These are phyloP conservation scores for Ophiosphaerella herpotricha DNA, from an alignment of 2,329 filamentous ascomycete genomes.

Conservation along the genomic window DNA sequence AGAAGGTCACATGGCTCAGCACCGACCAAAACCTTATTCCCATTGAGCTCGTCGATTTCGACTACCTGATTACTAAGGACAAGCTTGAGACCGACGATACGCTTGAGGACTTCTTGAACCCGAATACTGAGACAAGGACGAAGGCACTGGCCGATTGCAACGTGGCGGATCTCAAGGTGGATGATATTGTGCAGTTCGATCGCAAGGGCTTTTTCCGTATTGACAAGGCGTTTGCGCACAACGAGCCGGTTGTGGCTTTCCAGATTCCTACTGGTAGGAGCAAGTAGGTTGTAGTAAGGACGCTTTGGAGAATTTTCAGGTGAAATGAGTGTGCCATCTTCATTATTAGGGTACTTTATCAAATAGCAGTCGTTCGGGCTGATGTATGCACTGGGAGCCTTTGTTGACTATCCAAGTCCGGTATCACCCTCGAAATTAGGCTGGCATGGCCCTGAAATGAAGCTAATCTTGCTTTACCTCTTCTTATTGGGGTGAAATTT, in stretches of 20 bases:
- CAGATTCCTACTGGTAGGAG: slow-evolving; percentile 71
- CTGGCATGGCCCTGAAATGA: too few species aligned
- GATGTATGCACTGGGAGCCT: too few species aligned
- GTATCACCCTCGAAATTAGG: too few species aligned
- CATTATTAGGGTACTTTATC: too few species aligned
- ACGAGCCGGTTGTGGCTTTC: slow-evolving; percentile 67
- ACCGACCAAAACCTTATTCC: slow-evolving; percentile 76
- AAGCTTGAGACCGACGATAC: slow-evolving; percentile 84
- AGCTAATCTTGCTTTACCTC: too few species aligned
- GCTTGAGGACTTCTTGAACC: slow-evolving; percentile 81
- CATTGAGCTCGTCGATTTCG: slow-evolving; percentile 90
- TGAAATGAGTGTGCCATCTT: too few species aligned
- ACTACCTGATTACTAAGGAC: slow-evolving; percentile 94
- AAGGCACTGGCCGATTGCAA: slow-evolving; percentile 81
- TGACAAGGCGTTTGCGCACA: slow-evolving; percentile 66
- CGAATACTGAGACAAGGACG: slow-evolving; percentile 73
- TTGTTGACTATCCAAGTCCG: too few species aligned
- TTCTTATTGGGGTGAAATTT: too few species aligned
- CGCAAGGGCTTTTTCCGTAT: slow-evolving; percentile 90
- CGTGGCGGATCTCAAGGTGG: slow-evolving; percentile 75
- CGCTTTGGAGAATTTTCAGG: too few species aligned
- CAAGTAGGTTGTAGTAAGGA: slow-evolving; percentile 19
- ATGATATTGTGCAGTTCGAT: slow-evolving; percentile 95
- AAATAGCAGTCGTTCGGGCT: too few species aligned
- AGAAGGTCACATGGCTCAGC: slow-evolving; percentile 95